Base-by-base conservation (phyloP, 257 asterid genomes). In the Anisodus acutangulus region DNA sequence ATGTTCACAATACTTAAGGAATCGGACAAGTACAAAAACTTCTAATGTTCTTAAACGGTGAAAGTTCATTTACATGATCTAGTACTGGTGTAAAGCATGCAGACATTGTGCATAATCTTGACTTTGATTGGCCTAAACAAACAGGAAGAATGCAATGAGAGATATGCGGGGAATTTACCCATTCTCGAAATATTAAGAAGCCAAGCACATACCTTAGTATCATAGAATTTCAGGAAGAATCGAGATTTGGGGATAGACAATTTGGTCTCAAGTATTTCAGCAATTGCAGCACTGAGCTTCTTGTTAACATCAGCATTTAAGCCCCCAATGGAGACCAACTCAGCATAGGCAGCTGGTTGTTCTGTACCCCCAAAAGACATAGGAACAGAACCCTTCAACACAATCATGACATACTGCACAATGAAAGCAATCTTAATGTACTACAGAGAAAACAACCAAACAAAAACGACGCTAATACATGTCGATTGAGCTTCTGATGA, bases 361-460 rank as follows among this genome's bases (percentile, higher is more conserved):
- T 97, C 98, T 19, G 98, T 93, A 84, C 99, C 99, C 69, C 95
- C 98, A 69, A 94, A 94, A 59, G 99, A 89, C 82, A 94, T 92
- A 76, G 98, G 97, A 7, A 96, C 97, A 26, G 99, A 96, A 11
- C 99, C 99, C 89, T 94, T 96, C 93, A 96, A 74, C 86, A 93
- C 97, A 68, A 93, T 89, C 99, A 96, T 96, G 84, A 96, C 98
- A 87, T 93, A 97, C 99, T 97, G 94, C 87, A 87, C 13, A 37
- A 59, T n/a, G 54, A 79, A 71, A 85, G 68, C 57, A n/a, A 54
- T 13, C 54, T 82, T 31, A 49, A 19, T 47, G 10, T 22, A 68
- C 81, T 54, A 16, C 19, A 68, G 58, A 68, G 35, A 41, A 68
- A 78, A 57, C 79, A 83, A 26, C 8, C 63, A 69, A 59, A 11